Conservation (phyloP, 805 yeast genomes). For the Metschnikowia lochheadii region DNA sequence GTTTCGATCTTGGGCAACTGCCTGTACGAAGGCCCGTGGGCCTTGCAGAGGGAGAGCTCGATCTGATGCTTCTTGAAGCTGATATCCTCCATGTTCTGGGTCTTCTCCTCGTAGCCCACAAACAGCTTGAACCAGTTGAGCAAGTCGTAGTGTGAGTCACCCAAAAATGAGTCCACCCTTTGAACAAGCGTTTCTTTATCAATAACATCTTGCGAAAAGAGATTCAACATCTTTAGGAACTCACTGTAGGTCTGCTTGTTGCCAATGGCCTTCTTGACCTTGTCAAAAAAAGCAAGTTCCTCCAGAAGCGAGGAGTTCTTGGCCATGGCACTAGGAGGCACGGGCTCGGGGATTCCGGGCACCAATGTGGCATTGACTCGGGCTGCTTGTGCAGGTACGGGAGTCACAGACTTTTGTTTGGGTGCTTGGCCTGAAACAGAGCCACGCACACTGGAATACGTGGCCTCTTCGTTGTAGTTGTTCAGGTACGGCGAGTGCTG, state of each 20-base stretch:
- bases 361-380: conserved; percentile 60
- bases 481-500: conserved; percentile 26
- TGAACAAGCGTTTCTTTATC: conserved; percentile 79
- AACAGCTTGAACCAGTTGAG: conserved; percentile 89
- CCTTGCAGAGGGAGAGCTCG: conserved; percentile 85
- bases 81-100: conserved; percentile 84
- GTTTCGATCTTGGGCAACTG: conserved; percentile 90
- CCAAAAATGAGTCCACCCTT: conserved; percentile 81
- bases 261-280: conserved; percentile 81
- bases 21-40: conserved; percentile 93
- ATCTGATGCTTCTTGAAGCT: conserved; percentile 84
- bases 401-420: conserved; percentile 12
- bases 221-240: conserved; percentile 80
- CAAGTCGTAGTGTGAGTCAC: conserved; percentile 67
- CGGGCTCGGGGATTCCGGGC: conserved; percentile 84
- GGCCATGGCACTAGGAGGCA: conserved; percentile 42
- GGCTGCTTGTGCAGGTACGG: conserved; percentile 24
- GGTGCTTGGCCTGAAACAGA: conserved; percentile 16
- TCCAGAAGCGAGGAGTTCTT: conserved; percentile 65
- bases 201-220: conserved; percentile 86
- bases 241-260: conserved; percentile 89
- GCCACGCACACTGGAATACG: conserved; percentile 46
- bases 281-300: conserved; percentile 87
- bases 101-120: conserved; percentile 83
- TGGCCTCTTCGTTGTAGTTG: conserved; percentile 42